A percentile compares a stretch with the other conserved stretches of the same genome.
Evolutionary conservation across 2,329 filamentous ascomycete species (phyloP).

Genomic region (Fusarium verticillioides): DNA sequence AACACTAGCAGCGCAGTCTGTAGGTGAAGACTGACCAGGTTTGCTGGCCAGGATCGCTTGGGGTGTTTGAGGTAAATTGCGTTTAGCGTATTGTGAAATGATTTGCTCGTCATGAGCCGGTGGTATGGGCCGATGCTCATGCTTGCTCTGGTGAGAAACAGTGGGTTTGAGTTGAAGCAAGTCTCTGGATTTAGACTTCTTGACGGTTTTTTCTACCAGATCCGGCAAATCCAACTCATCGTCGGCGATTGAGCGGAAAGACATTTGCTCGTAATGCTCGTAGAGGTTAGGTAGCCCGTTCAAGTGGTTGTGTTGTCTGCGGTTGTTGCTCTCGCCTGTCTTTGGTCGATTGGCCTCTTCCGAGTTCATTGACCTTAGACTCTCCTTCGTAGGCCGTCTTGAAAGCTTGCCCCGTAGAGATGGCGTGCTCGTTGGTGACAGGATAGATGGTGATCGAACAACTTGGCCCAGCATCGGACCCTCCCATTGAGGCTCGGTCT

Average conservation of each 20-base stretch:
- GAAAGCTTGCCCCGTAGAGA: constrained; percentile 46
- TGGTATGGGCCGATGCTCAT: constrained; percentile 23
- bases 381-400: constrained; percentile 53
- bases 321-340: constrained; percentile 44
- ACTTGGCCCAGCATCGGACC: constrained; percentile 51
- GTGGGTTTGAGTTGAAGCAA: constrained; percentile 23
- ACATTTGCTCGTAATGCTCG: constrained; percentile 68
- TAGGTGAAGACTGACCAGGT: constrained; percentile 45
- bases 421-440: constrained; percentile 51
- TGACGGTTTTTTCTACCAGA: constrained; percentile 17
- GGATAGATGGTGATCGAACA: constrained; percentile 56
- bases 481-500: constrained; percentile 49
- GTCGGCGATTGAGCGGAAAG: constrained; percentile 57
- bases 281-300: constrained; percentile 63
- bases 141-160: constrained; percentile 20
- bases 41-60: constrained; percentile 35
- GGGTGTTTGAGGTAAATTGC: constrained; percentile 40
- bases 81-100: constrained; percentile 43
- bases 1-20: constrained; percentile 61
- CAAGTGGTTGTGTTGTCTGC: constrained; percentile 42
- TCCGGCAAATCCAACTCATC: constrained; percentile 32
- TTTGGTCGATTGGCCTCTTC: constrained; percentile 39
- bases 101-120: constrained; percentile 36
- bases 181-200: constrained; percentile 22
- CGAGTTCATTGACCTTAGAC: constrained; percentile 40